phyloP scores from a whole-genome alignment of 768 basidiomycete species.

The Xerocomus brunneocitrinus region DNA sequence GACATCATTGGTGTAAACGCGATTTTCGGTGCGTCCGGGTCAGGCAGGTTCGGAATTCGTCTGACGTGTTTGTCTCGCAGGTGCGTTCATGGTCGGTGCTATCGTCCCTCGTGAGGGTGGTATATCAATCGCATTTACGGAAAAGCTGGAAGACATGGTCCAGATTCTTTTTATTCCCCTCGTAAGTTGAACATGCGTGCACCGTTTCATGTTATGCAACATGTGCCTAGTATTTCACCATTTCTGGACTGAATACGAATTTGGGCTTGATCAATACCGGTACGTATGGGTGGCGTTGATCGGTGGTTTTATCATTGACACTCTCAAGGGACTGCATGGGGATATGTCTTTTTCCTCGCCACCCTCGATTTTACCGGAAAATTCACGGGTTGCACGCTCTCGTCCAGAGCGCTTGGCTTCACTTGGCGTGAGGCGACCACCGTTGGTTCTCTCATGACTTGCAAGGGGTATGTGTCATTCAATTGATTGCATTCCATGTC shows the following conservation, averaged over 20 bases:
- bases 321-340: constrained; percentile 72
- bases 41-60: not conserved
- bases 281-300: constrained; percentile 10
- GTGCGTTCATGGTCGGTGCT: constrained; percentile 77
- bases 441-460: constrained; percentile 91
- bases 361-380: constrained; percentile 80
- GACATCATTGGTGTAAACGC: constrained; percentile 93
- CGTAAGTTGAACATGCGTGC: constrained; percentile 38
- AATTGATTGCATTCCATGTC: not conserved
- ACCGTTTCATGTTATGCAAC: not conserved
- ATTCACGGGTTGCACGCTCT: constrained; percentile 75
- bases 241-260: constrained; percentile 91
- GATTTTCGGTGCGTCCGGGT: constrained; percentile 63
- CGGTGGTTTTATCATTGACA: not conserved
- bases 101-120: constrained; percentile 87
- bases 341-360: constrained; percentile 76
- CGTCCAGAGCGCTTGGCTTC: constrained; percentile 69
- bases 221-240: constrained; percentile 75
- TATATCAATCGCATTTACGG: constrained; percentile 78
- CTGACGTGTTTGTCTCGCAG: constrained; percentile 28
- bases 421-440: constrained; percentile 75
- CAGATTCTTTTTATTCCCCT: constrained; percentile 85
- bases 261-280: constrained; percentile 80
- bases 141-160: constrained; percentile 95
- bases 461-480: constrained; percentile 70